A percentile compares a stretch with the other conserved stretches of the same genome.
These are phyloP conservation scores for Pachyrhizus erosus DNA, from an alignment of 306 rosid genomes.

Conservation along the genomic window DNA sequence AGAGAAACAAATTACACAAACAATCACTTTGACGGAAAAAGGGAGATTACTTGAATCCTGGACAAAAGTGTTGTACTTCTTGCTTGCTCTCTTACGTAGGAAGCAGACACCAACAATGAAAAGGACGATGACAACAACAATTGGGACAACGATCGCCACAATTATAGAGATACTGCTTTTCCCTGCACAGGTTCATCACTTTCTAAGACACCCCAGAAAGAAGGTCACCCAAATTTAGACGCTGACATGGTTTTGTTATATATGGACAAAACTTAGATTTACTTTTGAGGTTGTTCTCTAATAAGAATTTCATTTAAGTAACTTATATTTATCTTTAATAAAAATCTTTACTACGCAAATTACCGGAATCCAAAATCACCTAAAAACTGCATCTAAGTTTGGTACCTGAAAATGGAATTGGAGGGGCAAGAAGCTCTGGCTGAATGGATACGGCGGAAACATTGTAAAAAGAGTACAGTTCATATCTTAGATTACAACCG, in stretches of 20 bases:
- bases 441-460: neutral
- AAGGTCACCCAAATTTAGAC: neutral
- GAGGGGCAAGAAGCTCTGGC: neutral
- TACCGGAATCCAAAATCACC: no score
- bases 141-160: constrained; percentile 48
- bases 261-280: no score
- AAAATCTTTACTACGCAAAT: no score
- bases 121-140: constrained; percentile 41
- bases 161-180: constrained; percentile 33
- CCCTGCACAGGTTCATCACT: constrained; percentile 41
- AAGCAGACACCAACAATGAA: constrained; percentile 42
- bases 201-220: constrained; percentile 14
- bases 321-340: no score
- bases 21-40: neutral
- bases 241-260: neutral
- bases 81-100: constrained; percentile 50
- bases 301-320: no score
- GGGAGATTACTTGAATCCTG: constrained; percentile 49
- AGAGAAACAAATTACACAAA: constrained; percentile 7
- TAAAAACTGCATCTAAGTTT: neutral
- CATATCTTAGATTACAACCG: constrained; percentile 49
- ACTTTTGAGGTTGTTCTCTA: no score
- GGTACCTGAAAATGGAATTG: constrained; percentile 41
- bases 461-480: constrained; percentile 48
- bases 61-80: constrained; percentile 14